phyloP scores from a whole-genome alignment of 2,329 filamentous ascomycete species.

The Pyrenophora graminea region DNA sequence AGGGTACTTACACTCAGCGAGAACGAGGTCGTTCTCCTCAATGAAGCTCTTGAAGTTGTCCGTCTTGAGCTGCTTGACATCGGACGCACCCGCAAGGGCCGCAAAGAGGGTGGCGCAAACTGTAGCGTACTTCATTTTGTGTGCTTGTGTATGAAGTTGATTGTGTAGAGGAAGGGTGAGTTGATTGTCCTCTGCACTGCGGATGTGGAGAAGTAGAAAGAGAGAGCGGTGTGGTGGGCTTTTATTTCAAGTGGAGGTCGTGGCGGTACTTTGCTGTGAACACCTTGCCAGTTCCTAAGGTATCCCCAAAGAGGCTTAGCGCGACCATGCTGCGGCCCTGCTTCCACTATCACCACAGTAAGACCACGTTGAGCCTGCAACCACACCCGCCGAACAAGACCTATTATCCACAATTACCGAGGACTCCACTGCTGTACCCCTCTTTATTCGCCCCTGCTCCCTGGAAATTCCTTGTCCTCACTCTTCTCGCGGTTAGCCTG shows the following conservation, averaged over 20 bases:
- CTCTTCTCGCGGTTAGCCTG: slow-evolving; percentile 20
- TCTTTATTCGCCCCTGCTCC: neutral
- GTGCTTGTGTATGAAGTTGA: slow-evolving; percentile 15
- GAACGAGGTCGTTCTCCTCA: slow-evolving; percentile 81
- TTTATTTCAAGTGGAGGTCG: slow-evolving; percentile 29
- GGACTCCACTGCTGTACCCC: slow-evolving; percentile 1
- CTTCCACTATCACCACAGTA: slow-evolving; percentile 11
- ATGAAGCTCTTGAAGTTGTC: slow-evolving; percentile 88
- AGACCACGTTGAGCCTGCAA: slow-evolving; percentile 30
- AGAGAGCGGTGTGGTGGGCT: slow-evolving; percentile 19
- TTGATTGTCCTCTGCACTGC: slow-evolving; percentile 25
- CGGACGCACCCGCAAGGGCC: slow-evolving; percentile 69
- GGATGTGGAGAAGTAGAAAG: slow-evolving; percentile 21
- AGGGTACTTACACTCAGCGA: slow-evolving; percentile 83
- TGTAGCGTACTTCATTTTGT: slow-evolving; percentile 43
- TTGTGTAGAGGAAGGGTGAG: slow-evolving; percentile 5
- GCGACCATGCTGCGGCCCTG: slow-evolving; percentile 8
- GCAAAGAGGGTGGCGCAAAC: slow-evolving; percentile 52
- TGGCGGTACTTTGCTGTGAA: slow-evolving; percentile 21
- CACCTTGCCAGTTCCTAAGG: slow-evolving; percentile 10
- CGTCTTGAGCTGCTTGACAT: slow-evolving; percentile 82
- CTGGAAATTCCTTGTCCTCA: neutral
- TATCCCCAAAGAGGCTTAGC: slow-evolving; percentile 3
- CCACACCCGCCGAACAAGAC: slow-evolving; percentile 10
- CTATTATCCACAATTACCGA: slow-evolving; percentile 1